Percentiles rank a stretch among this genome's conserved stretches.
phyloP scores from a whole-genome alignment of 306 rosid genomes.

The Sindora glabra region DNA sequence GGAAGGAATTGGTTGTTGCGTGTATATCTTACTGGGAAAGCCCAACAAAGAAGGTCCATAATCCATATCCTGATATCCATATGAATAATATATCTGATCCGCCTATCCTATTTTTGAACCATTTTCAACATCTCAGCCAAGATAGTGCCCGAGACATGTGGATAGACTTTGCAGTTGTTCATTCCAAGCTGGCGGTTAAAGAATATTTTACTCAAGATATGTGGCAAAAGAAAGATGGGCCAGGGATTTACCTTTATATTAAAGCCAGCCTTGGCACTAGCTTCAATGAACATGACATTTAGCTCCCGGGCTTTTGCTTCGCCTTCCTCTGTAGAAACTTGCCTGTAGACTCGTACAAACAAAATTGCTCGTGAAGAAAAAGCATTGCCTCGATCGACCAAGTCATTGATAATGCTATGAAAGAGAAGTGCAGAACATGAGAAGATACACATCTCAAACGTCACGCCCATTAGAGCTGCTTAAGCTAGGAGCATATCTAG shows the following conservation, averaged over 20 bases:
- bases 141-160: slow-evolving; percentile 1
- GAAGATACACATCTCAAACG: too few relatives aligned
- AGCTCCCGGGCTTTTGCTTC: slow-evolving; percentile 39
- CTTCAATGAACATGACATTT: slow-evolving; percentile 36
- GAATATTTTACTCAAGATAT: neutral
- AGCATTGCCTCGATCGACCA: neutral
- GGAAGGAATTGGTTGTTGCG: too few relatives aligned
- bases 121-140: slow-evolving; percentile 4
- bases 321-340: slow-evolving; percentile 42
- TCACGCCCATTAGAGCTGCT: too few relatives aligned
- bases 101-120: neutral
- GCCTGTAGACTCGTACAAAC: slow-evolving; percentile 20
- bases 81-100: too few relatives aligned
- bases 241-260: slow-evolving; percentile 26
- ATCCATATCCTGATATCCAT: too few relatives aligned
- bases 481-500: too few relatives aligned
- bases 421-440: too few relatives aligned
- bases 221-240: neutral
- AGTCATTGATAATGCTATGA: neutral
- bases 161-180: neutral
- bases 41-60: too few relatives aligned
- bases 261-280: slow-evolving; percentile 37
- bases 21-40: too few relatives aligned
- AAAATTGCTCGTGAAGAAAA: slow-evolving; percentile 1
- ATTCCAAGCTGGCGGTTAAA: neutral